These are phyloP conservation scores for Fusarium miscanthi DNA, from an alignment of 2,329 filamentous ascomycete genomes.

Conservation along the genomic window DNA sequence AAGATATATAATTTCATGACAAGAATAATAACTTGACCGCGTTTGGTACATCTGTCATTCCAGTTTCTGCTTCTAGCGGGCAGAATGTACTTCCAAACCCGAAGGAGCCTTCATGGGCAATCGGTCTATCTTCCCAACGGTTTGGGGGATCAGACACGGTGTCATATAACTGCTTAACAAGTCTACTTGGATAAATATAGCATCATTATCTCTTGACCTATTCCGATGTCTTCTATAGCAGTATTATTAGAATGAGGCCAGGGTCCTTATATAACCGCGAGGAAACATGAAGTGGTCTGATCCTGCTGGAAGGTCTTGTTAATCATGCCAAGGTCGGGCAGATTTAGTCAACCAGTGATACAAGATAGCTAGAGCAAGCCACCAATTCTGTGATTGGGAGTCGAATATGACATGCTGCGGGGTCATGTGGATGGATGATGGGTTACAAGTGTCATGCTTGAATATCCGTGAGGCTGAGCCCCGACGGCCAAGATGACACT, in stretches of 20 bases:
- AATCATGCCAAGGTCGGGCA: neutral
- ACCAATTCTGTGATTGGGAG: neutral
- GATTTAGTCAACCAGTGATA: neutral
- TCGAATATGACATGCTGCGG: neutral
- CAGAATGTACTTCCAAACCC: neutral
- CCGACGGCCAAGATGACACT: neutral
- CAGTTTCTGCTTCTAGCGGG: neutral
- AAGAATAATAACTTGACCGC: neutral
- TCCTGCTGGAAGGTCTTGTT: neutral
- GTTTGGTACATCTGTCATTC: neutral
- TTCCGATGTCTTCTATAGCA: neutral
- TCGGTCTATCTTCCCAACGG: neutral
- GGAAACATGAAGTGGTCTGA: neutral
- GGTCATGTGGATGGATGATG: neutral
- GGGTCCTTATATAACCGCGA: neutral
- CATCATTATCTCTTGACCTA: accelerated
- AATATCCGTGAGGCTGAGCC: neutral
- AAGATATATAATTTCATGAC: no score
- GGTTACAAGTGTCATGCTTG: neutral
- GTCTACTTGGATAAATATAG: neutral
- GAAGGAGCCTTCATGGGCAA: neutral
- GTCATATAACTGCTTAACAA: neutral
- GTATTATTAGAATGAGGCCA: neutral
- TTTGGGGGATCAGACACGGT: neutral
- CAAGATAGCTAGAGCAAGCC: neutral